Evolutionary conservation across 2,329 filamentous ascomycete species (phyloP).

Genomic region (Venturia aucupariae): DNA sequence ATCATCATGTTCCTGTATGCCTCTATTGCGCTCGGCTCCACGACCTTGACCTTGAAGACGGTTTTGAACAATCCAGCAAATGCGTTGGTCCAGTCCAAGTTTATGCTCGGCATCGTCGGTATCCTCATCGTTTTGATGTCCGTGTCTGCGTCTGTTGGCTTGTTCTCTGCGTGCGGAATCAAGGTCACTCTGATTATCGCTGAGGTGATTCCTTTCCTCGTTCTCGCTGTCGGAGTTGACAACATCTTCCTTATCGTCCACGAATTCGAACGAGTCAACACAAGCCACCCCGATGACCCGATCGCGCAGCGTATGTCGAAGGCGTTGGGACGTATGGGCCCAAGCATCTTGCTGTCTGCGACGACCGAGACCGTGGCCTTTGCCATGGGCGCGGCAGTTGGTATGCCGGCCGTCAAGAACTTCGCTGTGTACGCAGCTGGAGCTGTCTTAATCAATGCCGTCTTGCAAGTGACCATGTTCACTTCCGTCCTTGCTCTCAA

Average conservation of each 20-base stretch:
- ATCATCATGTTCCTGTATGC: conserved; percentile 98
- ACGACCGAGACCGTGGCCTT: conserved; percentile 91
- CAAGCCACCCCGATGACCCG: conserved; percentile 79
- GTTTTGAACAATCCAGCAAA: conserved; percentile 74
- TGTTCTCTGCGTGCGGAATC: conserved; percentile 85
- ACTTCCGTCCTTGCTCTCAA: conserved; percentile 85
- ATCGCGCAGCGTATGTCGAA: conserved; percentile 79
- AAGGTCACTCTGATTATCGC: conserved; percentile 97
- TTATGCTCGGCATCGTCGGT: conserved; percentile 85
- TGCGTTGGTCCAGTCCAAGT: conserved; percentile 89
- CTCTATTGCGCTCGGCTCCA: conserved; percentile 83
- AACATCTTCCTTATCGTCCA: conserved; percentile 99
- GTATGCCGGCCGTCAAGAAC: conserved; percentile 96
- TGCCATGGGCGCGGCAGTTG: conserved; percentile 82
- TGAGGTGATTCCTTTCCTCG: conserved; percentile 95
- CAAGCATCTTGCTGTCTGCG: conserved; percentile 92
- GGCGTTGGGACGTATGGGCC: conserved; percentile 90
- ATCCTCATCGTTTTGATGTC: conserved; percentile 97
- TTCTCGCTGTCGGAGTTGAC: conserved; percentile 92
- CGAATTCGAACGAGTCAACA: conserved; percentile 91
- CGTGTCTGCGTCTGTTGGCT: conserved; percentile 84
- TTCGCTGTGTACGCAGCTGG: conserved; percentile 95
- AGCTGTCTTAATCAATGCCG: conserved; percentile 90
- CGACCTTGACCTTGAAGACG: conserved; percentile 66
- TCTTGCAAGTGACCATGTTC: conserved; percentile 97